A percentile compares a stretch with the other conserved stretches of the same genome.
Conservation (phyloP, 139 green algal genomes). For the Microglena sp. region DNA sequence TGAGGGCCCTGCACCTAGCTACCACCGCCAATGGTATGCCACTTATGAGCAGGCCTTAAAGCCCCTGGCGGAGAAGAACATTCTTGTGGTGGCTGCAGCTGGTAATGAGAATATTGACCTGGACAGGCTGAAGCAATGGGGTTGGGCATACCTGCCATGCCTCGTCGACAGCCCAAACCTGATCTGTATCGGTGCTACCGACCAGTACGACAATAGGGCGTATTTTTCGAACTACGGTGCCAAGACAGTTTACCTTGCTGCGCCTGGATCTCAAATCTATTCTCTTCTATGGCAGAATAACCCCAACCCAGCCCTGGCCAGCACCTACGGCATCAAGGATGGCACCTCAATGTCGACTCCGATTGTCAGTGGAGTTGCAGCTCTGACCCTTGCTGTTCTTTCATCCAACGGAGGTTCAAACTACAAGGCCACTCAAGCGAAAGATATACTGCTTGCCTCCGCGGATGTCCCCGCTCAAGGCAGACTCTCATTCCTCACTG, state of each 20-base stretch:
- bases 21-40: too few species aligned
- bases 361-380: constrained; percentile 4
- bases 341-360: constrained; percentile 19
- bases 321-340: constrained; percentile 1
- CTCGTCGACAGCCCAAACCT: constrained; percentile 11
- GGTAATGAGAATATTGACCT: constrained; percentile 18
- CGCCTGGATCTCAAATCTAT: neutral
- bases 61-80: too few species aligned
- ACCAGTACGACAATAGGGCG: neutral
- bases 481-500: too few species aligned
- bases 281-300: neutral
- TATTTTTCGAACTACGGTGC: neutral
- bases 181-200: constrained; percentile 9
- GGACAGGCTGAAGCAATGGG: neutral
- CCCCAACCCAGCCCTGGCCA: neutral
- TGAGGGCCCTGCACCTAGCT: constrained; percentile 1
- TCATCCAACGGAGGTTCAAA: too few species aligned
- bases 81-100: too few species aligned
- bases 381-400: constrained; percentile 14
- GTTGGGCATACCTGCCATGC: constrained; percentile 11
- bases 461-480: too few species aligned
- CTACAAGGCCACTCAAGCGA: too few species aligned
- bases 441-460: too few species aligned
- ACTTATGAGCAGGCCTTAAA: too few species aligned
- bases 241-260: neutral